A percentile compares a stretch with the other conserved stretches of the same genome.
phyloP scores from a whole-genome alignment of 805 yeast genomes.

The Candida odintsovae region DNA sequence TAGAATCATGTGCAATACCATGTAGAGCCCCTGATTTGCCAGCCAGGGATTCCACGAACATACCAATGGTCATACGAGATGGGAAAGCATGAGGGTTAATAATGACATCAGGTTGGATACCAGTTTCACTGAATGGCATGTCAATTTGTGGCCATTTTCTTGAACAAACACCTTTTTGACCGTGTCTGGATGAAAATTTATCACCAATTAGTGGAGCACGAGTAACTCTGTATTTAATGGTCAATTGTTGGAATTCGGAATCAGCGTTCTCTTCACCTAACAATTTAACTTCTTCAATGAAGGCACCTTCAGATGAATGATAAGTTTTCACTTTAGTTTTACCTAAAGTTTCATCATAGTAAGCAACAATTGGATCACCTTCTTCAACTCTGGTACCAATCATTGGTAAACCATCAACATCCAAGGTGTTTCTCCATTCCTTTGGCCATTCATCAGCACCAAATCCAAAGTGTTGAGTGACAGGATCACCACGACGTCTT shows the following conservation, averaged over 20 bases:
- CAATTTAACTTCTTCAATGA: slow-evolving; percentile 89
- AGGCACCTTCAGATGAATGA: slow-evolving; percentile 92
- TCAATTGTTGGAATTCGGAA: slow-evolving; percentile 74
- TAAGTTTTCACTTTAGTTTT: slow-evolving; percentile 89
- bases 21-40: slow-evolving; percentile 98
- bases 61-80: slow-evolving; percentile 99
- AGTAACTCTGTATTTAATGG: slow-evolving; percentile 85
- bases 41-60: slow-evolving; percentile 98
- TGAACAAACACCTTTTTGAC: slow-evolving; percentile 97
- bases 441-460: slow-evolving; percentile 92
- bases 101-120: slow-evolving; percentile 96
- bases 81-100: slow-evolving; percentile 99
- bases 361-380: slow-evolving; percentile 95
- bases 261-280: slow-evolving; percentile 75
- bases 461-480: slow-evolving; percentile 90
- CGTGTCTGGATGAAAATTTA: slow-evolving; percentile 95
- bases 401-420: slow-evolving; percentile 87
- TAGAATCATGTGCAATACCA: slow-evolving; percentile 94
- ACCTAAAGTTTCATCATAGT: slow-evolving; percentile 83
- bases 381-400: slow-evolving; percentile 85
- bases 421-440: slow-evolving; percentile 82
- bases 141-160: slow-evolving; percentile 97
- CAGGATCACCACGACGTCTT: slow-evolving; percentile 89
- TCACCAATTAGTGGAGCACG: slow-evolving; percentile 96
- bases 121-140: slow-evolving; percentile 94